Evolutionary conservation across 768 basidiomycete genomes (phyloP), one percentile per base, ranked within the genome.

Genomic region (Vararia minispora): DNA sequence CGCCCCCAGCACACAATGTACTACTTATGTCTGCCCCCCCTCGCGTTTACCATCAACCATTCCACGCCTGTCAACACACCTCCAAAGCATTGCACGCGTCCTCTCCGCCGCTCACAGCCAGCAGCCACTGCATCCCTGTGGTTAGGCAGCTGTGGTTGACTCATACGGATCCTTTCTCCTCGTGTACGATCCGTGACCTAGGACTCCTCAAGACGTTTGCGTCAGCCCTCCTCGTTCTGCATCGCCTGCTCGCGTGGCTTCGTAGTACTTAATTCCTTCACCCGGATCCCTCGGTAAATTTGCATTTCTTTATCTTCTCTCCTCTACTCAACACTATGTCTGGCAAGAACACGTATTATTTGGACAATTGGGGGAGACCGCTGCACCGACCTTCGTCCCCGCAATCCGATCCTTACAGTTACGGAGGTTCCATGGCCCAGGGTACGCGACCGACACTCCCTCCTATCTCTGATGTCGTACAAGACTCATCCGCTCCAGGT

Each of bases 311-410:
- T 40, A 30, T 37, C 39, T 48, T 39, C 47, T 45, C 25, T 33
- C 17, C 16, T 33, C 31, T 46, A 44, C 24, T 42, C 44, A 44
- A n/a, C n/a, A 44, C 40, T 37, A 48, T 46, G 47, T 46, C 47
- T 33, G 13, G 35, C 41, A 22, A 17, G 37, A 39, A 23, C 6
- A 28, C 28, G 17, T 38, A 28, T 38, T 38, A 46, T 47, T 43
- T 43, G 41, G 30, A 46, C 36, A 43, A 9, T 40, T 32, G 23
- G 28, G 40, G 34, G 37, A 40, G 47, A 45, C 21, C 26, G 29
- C 23, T 8, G 41, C 26, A 41, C 4, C 31, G 33, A 36, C 38
- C 39, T 36, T 29, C n/a, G 41, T 37, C 17, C 23, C 9, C 37
- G 27, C 18, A 36, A 48, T 37, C 35, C 47, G 39, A 48, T 37